Evolutionary conservation across 169 alveolate genomes (phyloP), one percentile per base, ranked within the genome.

Genomic region (Eimeria zaria): DNA sequence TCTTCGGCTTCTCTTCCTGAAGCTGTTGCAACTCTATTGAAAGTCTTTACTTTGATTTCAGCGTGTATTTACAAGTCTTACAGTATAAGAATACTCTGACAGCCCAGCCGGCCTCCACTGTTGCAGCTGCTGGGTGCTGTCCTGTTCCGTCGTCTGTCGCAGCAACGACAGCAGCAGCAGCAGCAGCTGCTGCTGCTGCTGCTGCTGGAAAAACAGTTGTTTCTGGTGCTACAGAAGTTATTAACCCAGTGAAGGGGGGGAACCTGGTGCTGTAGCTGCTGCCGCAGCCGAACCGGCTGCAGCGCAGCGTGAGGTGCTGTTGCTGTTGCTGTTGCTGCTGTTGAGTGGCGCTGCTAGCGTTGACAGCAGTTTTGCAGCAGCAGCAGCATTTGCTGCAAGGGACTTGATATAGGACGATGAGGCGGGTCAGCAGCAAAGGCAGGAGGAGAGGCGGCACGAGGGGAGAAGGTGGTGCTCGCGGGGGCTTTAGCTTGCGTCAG

Each of bases 281-380:
- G 85, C 85, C 12, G 85, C 85, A 44, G 85, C 85, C 60, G 39
- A 36, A 36, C 39, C 33, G 85, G 85, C 85, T 74, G 85, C 85
- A 74, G 85, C 85, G 83, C 83, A 33, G 83, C 83, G 83, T 71
- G 83, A 36, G 51, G 7, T 41, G 85, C 60, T 74, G 85, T 20
- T 22, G 73, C 73, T 62, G n/a, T n/a, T n/a, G n/a, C n/a, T n/a
- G 74, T n/a, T 6, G 55, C 83, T 36, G 83, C 74, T 62, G 74
- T 16, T n/a, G n/a, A 27, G 6, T 62, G 24, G 27, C 33, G 78
- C 78, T 67, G 78, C 48, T 67, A 12, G 48, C 44, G 22, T 22
- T 1, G 46, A 2, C 44, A 12, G 48, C 48, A 67, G 44, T 27
- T n/a, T 5, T 1, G 44, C 48, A 67, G 78, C 78, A 33, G 78